These are phyloP conservation scores for Backusella tarrabulga DNA, from an alignment of 192 early-diverging fungal genomes.

Conservation along the genomic window DNA sequence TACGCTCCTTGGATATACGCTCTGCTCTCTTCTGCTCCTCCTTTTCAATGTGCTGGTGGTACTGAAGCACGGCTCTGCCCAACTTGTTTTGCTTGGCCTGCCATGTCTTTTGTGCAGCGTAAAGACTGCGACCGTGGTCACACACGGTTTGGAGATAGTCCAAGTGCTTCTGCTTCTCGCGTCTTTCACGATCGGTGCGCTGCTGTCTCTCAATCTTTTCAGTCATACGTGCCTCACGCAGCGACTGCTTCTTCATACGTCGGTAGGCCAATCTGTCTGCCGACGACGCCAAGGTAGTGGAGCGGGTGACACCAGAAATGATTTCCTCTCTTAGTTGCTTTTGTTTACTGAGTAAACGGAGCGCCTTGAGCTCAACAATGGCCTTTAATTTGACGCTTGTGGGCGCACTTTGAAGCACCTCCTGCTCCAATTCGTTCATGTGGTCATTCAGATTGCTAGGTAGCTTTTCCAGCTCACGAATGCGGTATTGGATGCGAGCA, in stretches of 20 bases:
- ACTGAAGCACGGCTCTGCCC: conserved; percentile 71
- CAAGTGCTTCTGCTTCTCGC: conserved; percentile 80
- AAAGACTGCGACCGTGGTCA: conserved; percentile 71
- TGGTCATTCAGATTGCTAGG: background rate
- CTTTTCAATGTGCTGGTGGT: conserved; percentile 83
- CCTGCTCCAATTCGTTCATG: background rate
- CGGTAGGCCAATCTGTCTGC: conserved; percentile 75
- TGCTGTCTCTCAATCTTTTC: conserved; percentile 91
- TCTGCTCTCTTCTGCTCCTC: conserved; percentile 91
- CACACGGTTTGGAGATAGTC: conserved; percentile 79
- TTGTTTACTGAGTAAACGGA: conserved; percentile 68
- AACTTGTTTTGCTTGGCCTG: conserved; percentile 70
- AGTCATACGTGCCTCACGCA: conserved; percentile 83
- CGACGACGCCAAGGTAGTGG: conserved; percentile 78
- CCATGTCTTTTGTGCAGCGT: conserved; percentile 64
- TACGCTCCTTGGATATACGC: conserved; percentile 89
- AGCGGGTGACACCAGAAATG: conserved; percentile 64
- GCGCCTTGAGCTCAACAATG: conserved; percentile 86
- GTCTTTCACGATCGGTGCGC: conserved; percentile 80
- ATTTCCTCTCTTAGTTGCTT: conserved; percentile 69
- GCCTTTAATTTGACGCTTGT: conserved; percentile 52
- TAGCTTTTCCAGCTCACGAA: conserved; percentile 65
- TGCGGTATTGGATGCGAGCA: conserved; percentile 72
- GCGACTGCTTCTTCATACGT: conserved; percentile 78
- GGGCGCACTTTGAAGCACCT: conserved; percentile 24